phyloP scores from a whole-genome alignment of 495 filamentous ascomycete species.

The Xylaria cubensis region DNA sequence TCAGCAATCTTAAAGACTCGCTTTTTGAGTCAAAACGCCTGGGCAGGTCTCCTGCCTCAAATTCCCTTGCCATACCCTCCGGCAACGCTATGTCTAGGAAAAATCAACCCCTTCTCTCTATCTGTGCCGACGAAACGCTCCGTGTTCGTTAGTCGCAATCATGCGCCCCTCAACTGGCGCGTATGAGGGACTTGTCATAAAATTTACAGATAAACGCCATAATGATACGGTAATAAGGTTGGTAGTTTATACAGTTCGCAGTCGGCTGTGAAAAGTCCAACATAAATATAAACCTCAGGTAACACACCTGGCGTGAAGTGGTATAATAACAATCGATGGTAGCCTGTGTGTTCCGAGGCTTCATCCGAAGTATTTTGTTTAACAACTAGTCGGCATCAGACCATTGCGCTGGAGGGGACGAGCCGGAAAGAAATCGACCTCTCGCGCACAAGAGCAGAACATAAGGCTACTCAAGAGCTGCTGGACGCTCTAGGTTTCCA shows the following conservation, averaged over 20 bases:
- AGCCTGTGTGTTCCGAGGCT: neutral
- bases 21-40: slow-evolving; percentile 12
- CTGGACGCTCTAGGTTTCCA: slow-evolving; percentile 66
- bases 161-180: neutral
- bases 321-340: neutral
- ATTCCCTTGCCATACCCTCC: slow-evolving; percentile 30
- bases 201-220: neutral
- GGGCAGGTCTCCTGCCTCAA: slow-evolving; percentile 32
- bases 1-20: slow-evolving; percentile 15
- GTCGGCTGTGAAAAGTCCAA: neutral
- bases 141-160: neutral
- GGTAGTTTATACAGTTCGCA: neutral
- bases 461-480: slow-evolving; percentile 28
- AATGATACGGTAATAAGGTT: neutral
- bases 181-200: neutral
- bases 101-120: slow-evolving; percentile 14
- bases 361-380: neutral
- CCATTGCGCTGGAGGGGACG: neutral
- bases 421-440: neutral
- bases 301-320: neutral
- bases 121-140: slow-evolving; percentile 2
- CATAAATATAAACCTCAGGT: neutral
- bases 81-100: slow-evolving; percentile 51
- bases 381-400: neutral
- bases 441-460: neutral